These are phyloP conservation scores for Chrysoporthe austroafricana DNA, from an alignment of 2,329 filamentous ascomycete genomes.

Conservation along the genomic window DNA sequence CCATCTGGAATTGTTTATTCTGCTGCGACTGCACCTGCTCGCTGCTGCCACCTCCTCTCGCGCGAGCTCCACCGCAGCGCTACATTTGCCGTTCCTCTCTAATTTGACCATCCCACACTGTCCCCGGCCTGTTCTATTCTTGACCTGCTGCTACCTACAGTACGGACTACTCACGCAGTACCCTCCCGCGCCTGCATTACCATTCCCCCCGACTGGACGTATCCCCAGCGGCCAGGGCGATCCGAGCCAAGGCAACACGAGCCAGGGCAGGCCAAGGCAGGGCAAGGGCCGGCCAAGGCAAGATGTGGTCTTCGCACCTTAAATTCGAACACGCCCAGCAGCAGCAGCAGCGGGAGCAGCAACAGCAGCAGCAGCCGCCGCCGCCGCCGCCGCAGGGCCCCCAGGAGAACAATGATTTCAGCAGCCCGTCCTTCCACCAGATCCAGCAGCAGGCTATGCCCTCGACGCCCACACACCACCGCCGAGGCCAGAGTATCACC, in stretches of 20 bases:
- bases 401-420: constrained; percentile 25
- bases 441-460: constrained; percentile 25
- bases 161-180: neutral
- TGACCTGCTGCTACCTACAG: neutral
- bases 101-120: constrained; percentile 7
- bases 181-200: neutral
- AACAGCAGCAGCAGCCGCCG: neutral
- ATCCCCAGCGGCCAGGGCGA: constrained; percentile 7
- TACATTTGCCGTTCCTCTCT: constrained; percentile 4
- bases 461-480: constrained; percentile 27
- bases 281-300: constrained; percentile 13
- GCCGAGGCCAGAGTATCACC: constrained; percentile 27
- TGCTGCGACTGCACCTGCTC: neutral
- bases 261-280: neutral
- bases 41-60: neutral
- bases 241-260: neutral
- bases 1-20: neutral
- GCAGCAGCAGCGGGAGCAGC: constrained; percentile 8
- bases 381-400: constrained; percentile 6
- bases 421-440: constrained; percentile 26
- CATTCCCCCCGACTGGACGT: too few species aligned
- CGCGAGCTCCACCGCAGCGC: neutral
- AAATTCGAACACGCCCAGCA: constrained; percentile 28
- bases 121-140: neutral
- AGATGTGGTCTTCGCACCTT: constrained; percentile 28